phyloP scores from a whole-genome alignment of 2,329 filamentous ascomycete species.

The Fusarium xylarioides region DNA sequence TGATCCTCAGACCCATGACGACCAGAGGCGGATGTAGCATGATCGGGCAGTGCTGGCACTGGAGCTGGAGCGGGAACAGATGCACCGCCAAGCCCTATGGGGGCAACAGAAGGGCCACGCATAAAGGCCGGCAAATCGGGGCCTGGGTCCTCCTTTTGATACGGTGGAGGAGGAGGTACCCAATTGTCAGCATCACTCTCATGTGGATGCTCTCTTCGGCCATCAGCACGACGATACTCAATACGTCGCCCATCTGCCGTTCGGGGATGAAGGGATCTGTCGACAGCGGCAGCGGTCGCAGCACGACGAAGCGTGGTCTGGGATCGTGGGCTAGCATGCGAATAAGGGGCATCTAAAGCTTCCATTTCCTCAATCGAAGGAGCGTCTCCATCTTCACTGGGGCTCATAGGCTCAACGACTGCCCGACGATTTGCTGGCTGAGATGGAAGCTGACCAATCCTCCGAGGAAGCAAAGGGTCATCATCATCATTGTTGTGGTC shows the following conservation, averaged over 20 bases:
- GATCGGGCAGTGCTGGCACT: conserved; percentile 13
- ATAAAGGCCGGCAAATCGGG: conserved; percentile 64
- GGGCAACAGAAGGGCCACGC: conserved; percentile 57
- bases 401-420: conserved; percentile 30
- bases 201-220: conserved; percentile 77
- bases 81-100: conserved; percentile 42
- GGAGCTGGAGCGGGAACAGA: conserved; percentile 38
- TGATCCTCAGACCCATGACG: background rate
- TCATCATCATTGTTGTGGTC: conserved; percentile 50
- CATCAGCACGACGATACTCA: conserved; percentile 74
- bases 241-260: conserved; percentile 63
- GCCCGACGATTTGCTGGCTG: conserved; percentile 8
- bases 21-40: background rate
- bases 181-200: conserved; percentile 90
- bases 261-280: conserved; percentile 71
- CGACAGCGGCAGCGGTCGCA: conserved; percentile 79
- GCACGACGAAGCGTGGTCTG: conserved; percentile 75
- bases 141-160: conserved; percentile 71
- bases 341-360: conserved; percentile 75
- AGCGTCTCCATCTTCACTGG: conserved; percentile 55
- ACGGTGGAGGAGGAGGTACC: conserved; percentile 86
- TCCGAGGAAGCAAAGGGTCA: conserved; percentile 63
- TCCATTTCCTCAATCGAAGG: conserved; percentile 65
- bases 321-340: conserved; percentile 76
- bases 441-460: conserved; percentile 49